Conservation (phyloP, 257 asterid species). For the Fraxinus excelsior region DNA sequence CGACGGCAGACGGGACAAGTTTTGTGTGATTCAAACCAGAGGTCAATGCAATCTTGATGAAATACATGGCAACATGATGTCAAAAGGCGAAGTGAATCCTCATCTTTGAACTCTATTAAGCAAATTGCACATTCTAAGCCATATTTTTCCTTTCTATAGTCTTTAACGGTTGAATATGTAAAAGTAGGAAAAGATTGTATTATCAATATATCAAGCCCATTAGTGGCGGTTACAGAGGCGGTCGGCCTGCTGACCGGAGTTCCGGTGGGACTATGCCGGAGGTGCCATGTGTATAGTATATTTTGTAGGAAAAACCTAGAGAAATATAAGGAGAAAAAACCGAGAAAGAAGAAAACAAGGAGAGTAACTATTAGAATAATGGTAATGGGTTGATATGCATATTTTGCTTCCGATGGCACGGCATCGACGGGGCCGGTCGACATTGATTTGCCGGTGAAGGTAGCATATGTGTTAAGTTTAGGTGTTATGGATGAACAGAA, state of each 20-base stretch:
- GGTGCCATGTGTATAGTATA: constrained; percentile 56
- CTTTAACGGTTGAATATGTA: constrained; percentile 67
- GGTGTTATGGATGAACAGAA: neutral
- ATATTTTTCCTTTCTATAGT: constrained; percentile 55
- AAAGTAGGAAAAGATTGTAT: constrained; percentile 71
- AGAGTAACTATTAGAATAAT: constrained; percentile 60
- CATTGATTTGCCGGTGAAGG: constrained; percentile 33
- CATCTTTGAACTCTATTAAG: constrained; percentile 59
- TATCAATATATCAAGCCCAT: constrained; percentile 64
- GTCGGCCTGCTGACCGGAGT: constrained; percentile 36
- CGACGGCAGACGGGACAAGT: constrained; percentile 90
- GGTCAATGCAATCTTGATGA: constrained; percentile 87
- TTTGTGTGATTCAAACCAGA: constrained; percentile 81
- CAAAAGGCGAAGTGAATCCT: constrained; percentile 63
- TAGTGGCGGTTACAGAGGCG: neutral
- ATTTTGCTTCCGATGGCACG: constrained; percentile 23
- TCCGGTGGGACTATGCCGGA: constrained; percentile 36
- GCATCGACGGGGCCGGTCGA: constrained; percentile 41
- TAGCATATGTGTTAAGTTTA: neutral
- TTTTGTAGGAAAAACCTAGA: constrained; percentile 74
- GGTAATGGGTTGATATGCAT: constrained; percentile 60
- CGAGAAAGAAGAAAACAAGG: constrained; percentile 61
- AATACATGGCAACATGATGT: constrained; percentile 80
- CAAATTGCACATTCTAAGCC: constrained; percentile 95
- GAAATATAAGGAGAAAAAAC: constrained; percentile 70